These are phyloP conservation scores for Mycena polygramma DNA, from an alignment of 768 basidiomycete genomes.

Conservation along the genomic window DNA sequence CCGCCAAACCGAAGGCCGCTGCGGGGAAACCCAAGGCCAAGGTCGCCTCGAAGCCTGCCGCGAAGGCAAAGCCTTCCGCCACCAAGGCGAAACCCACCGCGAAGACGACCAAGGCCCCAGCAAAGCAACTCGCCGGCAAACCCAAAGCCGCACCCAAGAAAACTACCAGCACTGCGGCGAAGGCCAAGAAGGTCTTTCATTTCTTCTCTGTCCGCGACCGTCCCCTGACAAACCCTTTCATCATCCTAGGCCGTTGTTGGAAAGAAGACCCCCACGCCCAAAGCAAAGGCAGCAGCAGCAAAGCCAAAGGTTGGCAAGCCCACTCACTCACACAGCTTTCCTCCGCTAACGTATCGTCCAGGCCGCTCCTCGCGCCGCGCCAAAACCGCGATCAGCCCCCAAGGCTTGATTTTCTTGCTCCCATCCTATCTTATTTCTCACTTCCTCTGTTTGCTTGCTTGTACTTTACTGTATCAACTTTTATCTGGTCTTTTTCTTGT, in stretches of 20 bases:
- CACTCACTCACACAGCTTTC: neutral
- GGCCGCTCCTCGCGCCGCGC: slow-evolving; percentile 24
- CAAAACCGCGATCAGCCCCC: slow-evolving; percentile 10
- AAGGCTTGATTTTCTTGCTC: neutral
- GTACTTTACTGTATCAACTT: slow-evolving; percentile 30
- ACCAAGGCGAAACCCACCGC: slow-evolving; percentile 25
- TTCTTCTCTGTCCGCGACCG: neutral
- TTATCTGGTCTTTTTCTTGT: slow-evolving; percentile 15
- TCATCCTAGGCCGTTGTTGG: slow-evolving; percentile 24
- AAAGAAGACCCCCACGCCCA: slow-evolving; percentile 26
- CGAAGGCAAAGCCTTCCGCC: slow-evolving; percentile 16
- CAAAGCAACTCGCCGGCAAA: slow-evolving; percentile 8
- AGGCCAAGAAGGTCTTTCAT: slow-evolving; percentile 34
- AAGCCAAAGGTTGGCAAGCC: neutral
- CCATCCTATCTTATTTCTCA: neutral
- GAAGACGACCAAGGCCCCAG: neutral
- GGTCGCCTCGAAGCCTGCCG: slow-evolving; percentile 21
- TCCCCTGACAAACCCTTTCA: neutral
- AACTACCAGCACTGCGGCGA: slow-evolving; percentile 21
- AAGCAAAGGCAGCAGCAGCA: slow-evolving; percentile 12
- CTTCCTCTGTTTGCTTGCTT: neutral
- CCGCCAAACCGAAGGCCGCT: slow-evolving; percentile 3
- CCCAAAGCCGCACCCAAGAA: slow-evolving; percentile 22
- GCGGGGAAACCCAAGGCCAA: slow-evolving; percentile 21
- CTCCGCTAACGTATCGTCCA: neutral